Evolutionary conservation across 768 basidiomycete species (phyloP), one percentile per base, ranked within the genome.

Genomic region (Hypholoma sublateritium): DNA sequence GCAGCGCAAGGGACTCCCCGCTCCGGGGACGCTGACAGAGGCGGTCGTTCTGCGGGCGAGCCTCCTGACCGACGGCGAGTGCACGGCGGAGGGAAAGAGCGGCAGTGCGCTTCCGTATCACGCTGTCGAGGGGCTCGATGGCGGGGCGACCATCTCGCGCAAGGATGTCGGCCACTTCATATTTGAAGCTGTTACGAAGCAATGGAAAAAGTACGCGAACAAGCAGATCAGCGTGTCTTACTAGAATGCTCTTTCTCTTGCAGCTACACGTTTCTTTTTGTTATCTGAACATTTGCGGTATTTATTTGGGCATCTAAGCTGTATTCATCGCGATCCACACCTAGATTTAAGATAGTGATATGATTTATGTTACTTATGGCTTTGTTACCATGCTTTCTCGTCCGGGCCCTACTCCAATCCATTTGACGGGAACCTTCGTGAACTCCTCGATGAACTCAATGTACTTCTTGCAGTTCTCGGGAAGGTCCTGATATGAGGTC

Each of bases 391-490:
- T 96, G 60, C 84, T 86, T 60, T 93, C 89, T 56, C 95, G 72
- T 16, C 78, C 91, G 14, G 96, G 93, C 0, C 96, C 96, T 17
- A 95, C 88, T 11, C 96, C 96, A 50, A 98, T 93, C 89, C 92
- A 98, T 72, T 88, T 86, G 55, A 98, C 79, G 48, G 86, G 87
- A 9, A 90, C 85, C 8, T 78, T 79, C 17, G 92, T 70, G 68
- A 78, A 88, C 17, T 80, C 65, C 71, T 98, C 95, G 60, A 98
- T 91, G 69, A 89, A 98, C 57, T 82, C 81, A 52, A 98, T 77
- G 70, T 98, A 99, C 65, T 79, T 82, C 77, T 81, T 85, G 77
- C 93, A 95, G 58, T 90, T 88, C 41, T 83, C 83, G 0, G 97
- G 97, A 5, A 99, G 78, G 9, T 80, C 86, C 9, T 86, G 86